Conservation (phyloP, 2,329 filamentous ascomycete genomes). For the Colletotrichum sansevieriae region DNA sequence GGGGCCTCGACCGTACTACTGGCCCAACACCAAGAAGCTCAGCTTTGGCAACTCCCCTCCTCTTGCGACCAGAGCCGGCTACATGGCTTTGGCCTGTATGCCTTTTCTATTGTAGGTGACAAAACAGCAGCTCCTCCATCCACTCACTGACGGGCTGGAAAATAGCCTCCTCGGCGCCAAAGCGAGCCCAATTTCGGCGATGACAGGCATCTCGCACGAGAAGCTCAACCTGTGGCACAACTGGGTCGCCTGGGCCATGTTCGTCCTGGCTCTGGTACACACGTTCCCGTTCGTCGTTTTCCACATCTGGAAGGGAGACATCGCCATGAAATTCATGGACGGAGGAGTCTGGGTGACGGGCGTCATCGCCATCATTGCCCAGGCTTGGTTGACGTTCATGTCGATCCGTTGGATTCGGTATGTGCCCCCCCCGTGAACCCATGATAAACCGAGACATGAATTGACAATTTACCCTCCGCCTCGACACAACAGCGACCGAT, state of each 20-base stretch:
- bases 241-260: constrained; percentile 68
- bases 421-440: constrained; percentile 25
- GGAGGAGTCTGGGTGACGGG: constrained; percentile 67
- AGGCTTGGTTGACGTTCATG: constrained; percentile 66
- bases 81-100: constrained; percentile 64
- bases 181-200: constrained; percentile 65
- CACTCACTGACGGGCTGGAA: no score
- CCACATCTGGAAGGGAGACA: constrained; percentile 61
- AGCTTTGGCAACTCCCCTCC: constrained; percentile 65
- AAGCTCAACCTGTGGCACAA: constrained; percentile 68
- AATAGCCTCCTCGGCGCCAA: constrained; percentile 62
- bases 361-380: constrained; percentile 64
- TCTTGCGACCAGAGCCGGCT: constrained; percentile 64
- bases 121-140: no score
- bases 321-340: constrained; percentile 59
- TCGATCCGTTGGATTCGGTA: constrained; percentile 65
- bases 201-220: constrained; percentile 70
- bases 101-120: constrained; percentile 61
- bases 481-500: constrained; percentile 59
- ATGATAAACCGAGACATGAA: background rate
- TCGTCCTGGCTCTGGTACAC: constrained; percentile 67
- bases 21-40: constrained; percentile 57
- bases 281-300: constrained; percentile 72
- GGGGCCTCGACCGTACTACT: constrained; percentile 67
- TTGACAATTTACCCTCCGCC: no score